Conservation (phyloP, 352 stramenopile genomes). For the Phytophthora pisi region DNA sequence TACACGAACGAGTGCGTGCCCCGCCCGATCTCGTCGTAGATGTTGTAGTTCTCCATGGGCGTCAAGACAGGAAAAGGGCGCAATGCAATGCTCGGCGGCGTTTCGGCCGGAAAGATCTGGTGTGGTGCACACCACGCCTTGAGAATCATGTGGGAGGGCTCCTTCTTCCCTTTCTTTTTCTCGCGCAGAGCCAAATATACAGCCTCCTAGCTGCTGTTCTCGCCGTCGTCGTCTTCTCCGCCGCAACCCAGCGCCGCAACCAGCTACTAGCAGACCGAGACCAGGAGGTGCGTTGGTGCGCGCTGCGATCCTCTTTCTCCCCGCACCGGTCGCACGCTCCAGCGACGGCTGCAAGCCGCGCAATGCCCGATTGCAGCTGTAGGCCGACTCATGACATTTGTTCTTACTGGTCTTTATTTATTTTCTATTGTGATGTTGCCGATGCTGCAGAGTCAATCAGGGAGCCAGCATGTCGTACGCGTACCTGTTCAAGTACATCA, state of each 20-base stretch:
- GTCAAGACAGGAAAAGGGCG: too few relatives aligned
- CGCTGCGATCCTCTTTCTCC: neutral
- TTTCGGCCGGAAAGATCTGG: conserved; percentile 28
- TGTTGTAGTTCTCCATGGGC: conserved; percentile 97
- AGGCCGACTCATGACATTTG: neutral
- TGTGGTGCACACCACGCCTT: conserved; percentile 26
- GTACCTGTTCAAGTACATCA: conserved; percentile 99
- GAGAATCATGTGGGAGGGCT: conserved; percentile 9
- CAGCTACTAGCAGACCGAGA: conserved; percentile 8
- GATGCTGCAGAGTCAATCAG: neutral
- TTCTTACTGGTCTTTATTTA: conserved; percentile 1
- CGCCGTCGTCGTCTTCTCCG: conserved; percentile 3
- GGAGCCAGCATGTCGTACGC: conserved; percentile 90
- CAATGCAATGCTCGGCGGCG: too few relatives aligned
- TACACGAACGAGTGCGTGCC: conserved; percentile 93
- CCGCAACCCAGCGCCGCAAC: conserved; percentile 5
- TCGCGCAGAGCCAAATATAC: conserved; percentile 26
- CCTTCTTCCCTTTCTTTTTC: conserved; percentile 34
- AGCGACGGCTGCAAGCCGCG: conserved; percentile 3
- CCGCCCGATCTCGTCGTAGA: conserved; percentile 93
- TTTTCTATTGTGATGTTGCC: neutral
- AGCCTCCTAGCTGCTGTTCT: neutral
- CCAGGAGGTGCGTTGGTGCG: conserved; percentile 24
- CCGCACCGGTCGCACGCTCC: neutral
- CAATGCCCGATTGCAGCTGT: conserved; percentile 9